Percentiles rank a stretch among this genome's conserved stretches.
Evolutionary conservation across 805 yeast species (phyloP).

Genomic region (Kregervanrija fluxuum): DNA sequence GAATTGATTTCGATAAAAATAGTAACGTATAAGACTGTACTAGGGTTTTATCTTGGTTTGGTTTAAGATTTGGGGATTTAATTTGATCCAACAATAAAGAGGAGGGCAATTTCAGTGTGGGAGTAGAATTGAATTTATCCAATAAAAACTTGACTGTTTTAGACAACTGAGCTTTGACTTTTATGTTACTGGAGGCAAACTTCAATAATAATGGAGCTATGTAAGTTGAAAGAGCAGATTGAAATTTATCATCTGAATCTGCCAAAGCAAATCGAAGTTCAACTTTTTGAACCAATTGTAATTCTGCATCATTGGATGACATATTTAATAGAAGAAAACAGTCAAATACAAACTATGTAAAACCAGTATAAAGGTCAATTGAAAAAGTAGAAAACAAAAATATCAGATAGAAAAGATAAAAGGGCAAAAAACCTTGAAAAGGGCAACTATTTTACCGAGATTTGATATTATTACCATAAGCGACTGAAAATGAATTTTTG

Average conservation of each 20-base stretch:
- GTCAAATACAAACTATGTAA: no score
- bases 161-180: constrained; percentile 57
- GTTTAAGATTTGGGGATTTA: constrained; percentile 40
- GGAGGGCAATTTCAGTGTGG: constrained; percentile 54
- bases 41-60: constrained; percentile 35
- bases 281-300: constrained; percentile 62
- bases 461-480: no score
- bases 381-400: no score
- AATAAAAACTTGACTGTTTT: constrained; percentile 60
- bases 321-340: no score
- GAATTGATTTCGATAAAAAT: constrained; percentile 62
- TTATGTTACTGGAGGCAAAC: constrained; percentile 59
- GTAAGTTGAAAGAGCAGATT: constrained; percentile 50
- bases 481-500: no score
- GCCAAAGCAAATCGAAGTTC: constrained; percentile 80
- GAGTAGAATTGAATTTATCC: constrained; percentile 55
- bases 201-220: constrained; percentile 75
- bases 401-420: no score
- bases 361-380: no score
- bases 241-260: constrained; percentile 55
- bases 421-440: no score
- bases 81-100: constrained; percentile 58
- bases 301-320: constrained; percentile 32
- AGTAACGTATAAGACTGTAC: constrained; percentile 58
- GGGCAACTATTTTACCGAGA: no score